phyloP scores from a whole-genome alignment of 345 rosid genomes.

The Aquilaria malaccensis region DNA sequence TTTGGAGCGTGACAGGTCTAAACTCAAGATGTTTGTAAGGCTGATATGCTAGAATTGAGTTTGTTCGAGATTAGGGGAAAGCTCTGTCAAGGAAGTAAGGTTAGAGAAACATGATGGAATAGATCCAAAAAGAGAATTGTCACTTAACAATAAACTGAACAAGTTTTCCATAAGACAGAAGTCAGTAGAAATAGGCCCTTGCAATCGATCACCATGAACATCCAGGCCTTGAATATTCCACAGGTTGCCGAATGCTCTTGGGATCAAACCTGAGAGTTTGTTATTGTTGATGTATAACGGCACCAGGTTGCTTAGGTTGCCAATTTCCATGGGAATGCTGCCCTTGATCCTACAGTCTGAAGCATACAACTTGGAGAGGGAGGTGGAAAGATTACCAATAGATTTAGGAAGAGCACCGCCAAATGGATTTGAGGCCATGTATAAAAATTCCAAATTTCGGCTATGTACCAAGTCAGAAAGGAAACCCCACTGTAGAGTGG shows the following conservation, averaged over 20 bases:
- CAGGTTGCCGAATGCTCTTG: slow-evolving; percentile 6
- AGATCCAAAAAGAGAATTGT: not conserved
- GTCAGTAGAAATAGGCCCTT: not conserved
- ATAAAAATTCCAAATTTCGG: not conserved
- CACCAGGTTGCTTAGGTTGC: slow-evolving; percentile 6
- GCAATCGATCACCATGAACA: slow-evolving; percentile 2
- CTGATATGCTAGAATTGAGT: slow-evolving; percentile 13
- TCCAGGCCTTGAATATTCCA: slow-evolving; percentile 2
- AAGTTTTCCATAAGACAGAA: slow-evolving; percentile 8
- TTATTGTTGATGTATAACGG: slow-evolving; percentile 1
- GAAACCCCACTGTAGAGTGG: slow-evolving; percentile 2
- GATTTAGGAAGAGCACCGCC: slow-evolving; percentile 1
- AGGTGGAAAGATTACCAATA: slow-evolving; percentile 9
- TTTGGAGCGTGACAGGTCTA: slow-evolving; percentile 9
- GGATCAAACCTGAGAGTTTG: slow-evolving; percentile 5
- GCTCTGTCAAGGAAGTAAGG: not conserved
- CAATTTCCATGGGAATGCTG: slow-evolving; percentile 12
- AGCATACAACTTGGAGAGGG: not conserved
- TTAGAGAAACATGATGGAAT: slow-evolving; percentile 8
- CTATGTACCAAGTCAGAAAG: slow-evolving; percentile 10
- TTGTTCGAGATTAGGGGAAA: slow-evolving; percentile 4
- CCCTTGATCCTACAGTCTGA: slow-evolving; percentile 2
- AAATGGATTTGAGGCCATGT: not conserved
- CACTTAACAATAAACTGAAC: not conserved
- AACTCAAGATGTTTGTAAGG: not conserved